phyloP scores from a whole-genome alignment of 2,329 filamentous ascomycete genomes.

The Epichloe hybrida region DNA sequence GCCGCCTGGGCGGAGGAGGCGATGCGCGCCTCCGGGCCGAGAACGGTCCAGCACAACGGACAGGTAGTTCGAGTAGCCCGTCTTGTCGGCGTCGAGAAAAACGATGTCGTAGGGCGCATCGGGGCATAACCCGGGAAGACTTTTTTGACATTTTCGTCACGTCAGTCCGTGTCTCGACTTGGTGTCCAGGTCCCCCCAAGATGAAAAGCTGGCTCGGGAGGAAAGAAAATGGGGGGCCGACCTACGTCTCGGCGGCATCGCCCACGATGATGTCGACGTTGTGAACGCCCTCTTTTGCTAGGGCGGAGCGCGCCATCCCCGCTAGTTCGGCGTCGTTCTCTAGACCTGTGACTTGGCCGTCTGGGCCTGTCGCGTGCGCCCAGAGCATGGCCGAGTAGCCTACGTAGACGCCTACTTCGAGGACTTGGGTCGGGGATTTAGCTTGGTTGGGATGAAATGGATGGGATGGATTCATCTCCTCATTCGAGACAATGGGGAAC shows the following conservation, averaged over 20 bases:
- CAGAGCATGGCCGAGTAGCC: constrained; percentile 36
- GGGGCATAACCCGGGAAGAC: constrained; percentile 16
- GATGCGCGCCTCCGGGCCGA: constrained; percentile 18
- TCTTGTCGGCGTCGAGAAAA: constrained; percentile 41
- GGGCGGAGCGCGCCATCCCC: constrained; percentile 23
- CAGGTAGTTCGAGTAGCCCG: constrained; percentile 36
- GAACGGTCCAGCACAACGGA: constrained; percentile 30
- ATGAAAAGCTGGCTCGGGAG: neutral
- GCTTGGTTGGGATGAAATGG: neutral
- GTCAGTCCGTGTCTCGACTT: too few species aligned
- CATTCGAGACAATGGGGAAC: too few species aligned
- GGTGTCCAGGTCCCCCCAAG: too few species aligned
- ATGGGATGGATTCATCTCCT: too few species aligned
- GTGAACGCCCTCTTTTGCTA: constrained; percentile 24
- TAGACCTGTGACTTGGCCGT: constrained; percentile 30
- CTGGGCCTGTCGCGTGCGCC: constrained; percentile 30
- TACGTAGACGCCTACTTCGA: constrained; percentile 35
- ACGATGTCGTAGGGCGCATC: constrained; percentile 34
- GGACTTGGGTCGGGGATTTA: constrained; percentile 18
- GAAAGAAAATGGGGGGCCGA: neutral
- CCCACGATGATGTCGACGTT: constrained; percentile 36
- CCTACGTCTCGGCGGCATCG: constrained; percentile 32
- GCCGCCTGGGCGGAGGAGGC: constrained; percentile 34
- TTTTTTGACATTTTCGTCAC: constrained; percentile 13
- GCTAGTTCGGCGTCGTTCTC: constrained; percentile 33